phyloP scores from a whole-genome alignment of 176 grass and related monocot genomes.

The Metroxylon sagu region DNA sequence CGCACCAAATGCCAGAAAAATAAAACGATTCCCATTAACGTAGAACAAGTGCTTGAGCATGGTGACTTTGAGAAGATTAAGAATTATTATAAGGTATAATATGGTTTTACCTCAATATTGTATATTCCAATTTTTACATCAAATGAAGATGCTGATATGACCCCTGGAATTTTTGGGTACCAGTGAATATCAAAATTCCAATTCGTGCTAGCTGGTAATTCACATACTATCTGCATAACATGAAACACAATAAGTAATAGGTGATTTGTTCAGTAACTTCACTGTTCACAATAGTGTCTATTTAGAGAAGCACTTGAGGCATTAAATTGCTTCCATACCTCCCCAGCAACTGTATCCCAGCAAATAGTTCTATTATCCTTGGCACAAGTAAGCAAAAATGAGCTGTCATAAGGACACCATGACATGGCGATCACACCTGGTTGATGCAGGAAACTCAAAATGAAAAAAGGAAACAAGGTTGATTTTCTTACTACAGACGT shows the following conservation, averaged over 20 bases:
- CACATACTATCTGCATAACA: conserved; percentile 61
- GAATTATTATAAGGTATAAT: neutral
- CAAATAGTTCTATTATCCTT: conserved; percentile 99
- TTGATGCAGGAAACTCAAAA: conserved; percentile 14
- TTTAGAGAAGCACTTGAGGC: conserved; percentile 1
- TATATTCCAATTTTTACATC: conserved; percentile 91
- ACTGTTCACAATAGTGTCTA: no score
- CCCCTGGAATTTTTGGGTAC: conserved; percentile 88
- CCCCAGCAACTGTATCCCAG: conserved; percentile 93
- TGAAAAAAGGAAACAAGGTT: conserved; percentile 16
- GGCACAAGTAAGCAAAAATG: conserved; percentile 89
- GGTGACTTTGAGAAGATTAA: no score
- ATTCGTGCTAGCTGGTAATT: conserved; percentile 82
- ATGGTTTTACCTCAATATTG: conserved; percentile 66
- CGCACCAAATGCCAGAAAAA: no score
- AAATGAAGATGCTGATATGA: conserved; percentile 90
- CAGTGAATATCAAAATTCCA: conserved; percentile 95
- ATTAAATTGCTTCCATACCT: conserved; percentile 45
- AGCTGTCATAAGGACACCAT: conserved; percentile 98
- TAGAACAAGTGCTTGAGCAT: no score
- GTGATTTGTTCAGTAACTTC: neutral
- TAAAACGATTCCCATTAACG: no score
- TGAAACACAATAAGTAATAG: neutral
- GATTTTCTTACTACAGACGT: no score
- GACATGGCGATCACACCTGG: conserved; percentile 98